Base-by-base conservation (phyloP, 345 rosid genomes). In the Aquilaria sinensis region DNA sequence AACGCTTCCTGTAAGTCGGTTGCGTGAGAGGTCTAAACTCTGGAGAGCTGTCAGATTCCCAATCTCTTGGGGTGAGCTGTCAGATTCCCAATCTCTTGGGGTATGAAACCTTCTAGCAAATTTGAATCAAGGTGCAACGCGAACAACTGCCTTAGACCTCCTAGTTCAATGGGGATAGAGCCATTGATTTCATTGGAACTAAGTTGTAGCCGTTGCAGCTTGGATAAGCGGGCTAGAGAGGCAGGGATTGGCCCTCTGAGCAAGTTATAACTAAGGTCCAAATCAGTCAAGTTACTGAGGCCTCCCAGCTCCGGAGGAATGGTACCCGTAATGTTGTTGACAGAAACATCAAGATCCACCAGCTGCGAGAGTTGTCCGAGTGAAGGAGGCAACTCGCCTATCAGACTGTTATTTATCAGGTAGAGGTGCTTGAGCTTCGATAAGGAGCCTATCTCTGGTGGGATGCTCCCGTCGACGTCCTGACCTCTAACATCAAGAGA, bases 241-340 rank as follows among this genome's bases (percentile, higher is more conserved):
- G 23, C 12, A 30, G 72, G 65, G 12, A 67, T 64, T 47, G 59
- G 34, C 12, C 67, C 67, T 1, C 2, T 45, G 16, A 63, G 43
- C 3, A 5, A 11, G 34, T 63, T 63, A 30, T 5, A 41, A 12
- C 51, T 43, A 9, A 43, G 23, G 14, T 10, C 37, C 29, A 58
- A 30, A 3, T 2, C 5, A 31, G 14, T 14, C 0, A 10, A 34
- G 4, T 52, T 52, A 16, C 23, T 16, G 23, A 16, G 23, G 23
- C 23, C 23, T 16, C 23, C 23, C 23, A 16, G 23, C 23, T 52
- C 31, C 10, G 10, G 9, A 29, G 10, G 55, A 16, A 16, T 16
- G 23, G 23, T 16, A 16, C 23, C 23, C 23, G 23, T 16, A 16
- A 16, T 16, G 23, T 16, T 16, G 0, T 16, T 16, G 23, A 0